Percentiles rank a stretch among this genome's conserved stretches.
phyloP scores from a whole-genome alignment of 345 rosid genomes.

The Boechera divaricarpa region DNA sequence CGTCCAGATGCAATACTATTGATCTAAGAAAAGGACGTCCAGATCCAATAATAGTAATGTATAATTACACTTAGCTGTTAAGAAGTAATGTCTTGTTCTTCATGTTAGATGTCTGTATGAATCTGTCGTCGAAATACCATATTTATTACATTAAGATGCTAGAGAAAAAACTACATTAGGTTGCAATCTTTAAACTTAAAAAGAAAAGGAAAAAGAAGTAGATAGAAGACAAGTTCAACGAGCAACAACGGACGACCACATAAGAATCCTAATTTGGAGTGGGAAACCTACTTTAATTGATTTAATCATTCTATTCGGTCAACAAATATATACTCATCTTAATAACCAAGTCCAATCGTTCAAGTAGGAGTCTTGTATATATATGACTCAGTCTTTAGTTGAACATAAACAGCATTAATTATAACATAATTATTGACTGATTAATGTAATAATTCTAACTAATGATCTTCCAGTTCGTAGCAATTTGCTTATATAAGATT shows the following conservation, averaged over 20 bases:
- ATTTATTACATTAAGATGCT: neutral
- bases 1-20: too few species aligned
- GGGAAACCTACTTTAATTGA: slow-evolving; percentile 28
- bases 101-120: neutral
- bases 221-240: slow-evolving; percentile 14
- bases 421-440: neutral
- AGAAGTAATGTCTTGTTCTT: neutral
- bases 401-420: slow-evolving; percentile 20
- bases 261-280: slow-evolving; percentile 21
- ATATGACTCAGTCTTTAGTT: slow-evolving; percentile 39
- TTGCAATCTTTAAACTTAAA: neutral
- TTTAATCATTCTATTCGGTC: slow-evolving; percentile 28
- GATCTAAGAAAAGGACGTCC: too few species aligned
- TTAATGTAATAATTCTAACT: neutral
- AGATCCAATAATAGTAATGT: too few species aligned
- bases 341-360: slow-evolving; percentile 38
- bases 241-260: slow-evolving; percentile 21
- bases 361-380: slow-evolving; percentile 32
- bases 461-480: neutral
- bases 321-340: slow-evolving; percentile 25
- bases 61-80: too few species aligned
- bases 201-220: neutral
- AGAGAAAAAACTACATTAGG: neutral
- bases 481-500: neutral
- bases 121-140: neutral